phyloP scores from a whole-genome alignment of 805 yeast genomes.

The Saccharomycopsis capsularis region DNA sequence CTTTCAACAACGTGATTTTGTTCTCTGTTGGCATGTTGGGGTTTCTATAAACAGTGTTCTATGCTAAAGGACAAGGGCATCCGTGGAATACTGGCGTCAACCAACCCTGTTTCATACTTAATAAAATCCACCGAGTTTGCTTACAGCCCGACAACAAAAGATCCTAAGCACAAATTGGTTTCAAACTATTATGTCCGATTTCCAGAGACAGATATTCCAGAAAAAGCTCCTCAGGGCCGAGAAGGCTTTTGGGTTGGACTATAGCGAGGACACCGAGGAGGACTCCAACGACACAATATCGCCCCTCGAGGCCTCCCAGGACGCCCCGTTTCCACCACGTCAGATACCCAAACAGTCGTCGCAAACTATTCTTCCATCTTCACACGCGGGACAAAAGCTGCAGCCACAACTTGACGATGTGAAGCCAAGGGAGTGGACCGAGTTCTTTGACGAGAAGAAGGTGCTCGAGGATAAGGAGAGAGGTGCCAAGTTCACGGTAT shows the following conservation, averaged over 20 bases:
- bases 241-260: neutral
- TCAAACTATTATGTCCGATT: conserved; percentile 21
- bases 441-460: conserved; percentile 31
- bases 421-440: conserved; percentile 26
- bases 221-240: neutral
- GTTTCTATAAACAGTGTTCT: too few species aligned
- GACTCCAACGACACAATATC: conserved; percentile 1
- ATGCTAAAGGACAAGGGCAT: too few species aligned
- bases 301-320: conserved; percentile 3
- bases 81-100: too few species aligned
- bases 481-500: conserved; percentile 42
- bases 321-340: conserved; percentile 18
- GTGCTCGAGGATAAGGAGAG: conserved; percentile 19
- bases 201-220: conserved; percentile 16
- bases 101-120: too few species aligned
- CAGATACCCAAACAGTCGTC: neutral
- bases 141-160: too few species aligned
- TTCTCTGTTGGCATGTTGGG: too few species aligned
- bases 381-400: neutral
- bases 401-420: neutral
- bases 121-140: too few species aligned
- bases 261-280: conserved; percentile 17
- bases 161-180: neutral
- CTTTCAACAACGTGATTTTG: too few species aligned
- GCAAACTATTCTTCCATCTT: neutral